A percentile compares a stretch with the other conserved stretches of the same genome.
Evolutionary conservation across 2,329 filamentous ascomycete species (phyloP).

Genomic region (Coniochaeta ligniaria): DNA sequence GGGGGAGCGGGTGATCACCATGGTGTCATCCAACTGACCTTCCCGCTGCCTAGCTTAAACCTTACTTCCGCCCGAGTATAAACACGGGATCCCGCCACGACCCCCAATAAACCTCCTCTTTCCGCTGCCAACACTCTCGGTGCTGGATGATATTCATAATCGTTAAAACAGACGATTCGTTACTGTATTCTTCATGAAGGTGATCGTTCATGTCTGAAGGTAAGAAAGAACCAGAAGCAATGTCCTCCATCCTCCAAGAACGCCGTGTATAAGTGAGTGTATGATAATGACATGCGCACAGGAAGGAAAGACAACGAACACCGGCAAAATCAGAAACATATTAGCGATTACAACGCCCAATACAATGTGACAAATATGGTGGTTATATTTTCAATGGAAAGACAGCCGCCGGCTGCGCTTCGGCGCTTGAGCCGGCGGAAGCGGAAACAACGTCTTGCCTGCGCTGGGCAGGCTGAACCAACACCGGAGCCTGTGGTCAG

Average conservation of each 20-base stretch:
- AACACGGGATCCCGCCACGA: neutral
- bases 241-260: neutral
- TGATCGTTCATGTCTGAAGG: neutral
- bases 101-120: neutral
- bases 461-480: neutral
- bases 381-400: neutral
- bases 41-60: conserved; percentile 1
- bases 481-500: neutral
- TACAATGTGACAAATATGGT: neutral
- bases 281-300: neutral
- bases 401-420: neutral
- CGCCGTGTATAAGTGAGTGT: neutral
- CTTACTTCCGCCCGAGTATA: neutral
- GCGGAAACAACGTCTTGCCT: neutral
- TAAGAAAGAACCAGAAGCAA: neutral
- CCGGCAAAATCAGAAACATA: neutral
- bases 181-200: neutral
- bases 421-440: neutral
- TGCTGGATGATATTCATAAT: neutral
- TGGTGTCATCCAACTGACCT: neutral
- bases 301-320: neutral
- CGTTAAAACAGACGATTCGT: neutral
- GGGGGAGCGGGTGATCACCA: neutral
- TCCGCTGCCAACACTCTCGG: neutral
- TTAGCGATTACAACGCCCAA: neutral